Evolutionary conservation across 768 basidiomycete species (phyloP), one percentile per base, ranked within the genome.

Genomic region (Serendipita sp.): DNA sequence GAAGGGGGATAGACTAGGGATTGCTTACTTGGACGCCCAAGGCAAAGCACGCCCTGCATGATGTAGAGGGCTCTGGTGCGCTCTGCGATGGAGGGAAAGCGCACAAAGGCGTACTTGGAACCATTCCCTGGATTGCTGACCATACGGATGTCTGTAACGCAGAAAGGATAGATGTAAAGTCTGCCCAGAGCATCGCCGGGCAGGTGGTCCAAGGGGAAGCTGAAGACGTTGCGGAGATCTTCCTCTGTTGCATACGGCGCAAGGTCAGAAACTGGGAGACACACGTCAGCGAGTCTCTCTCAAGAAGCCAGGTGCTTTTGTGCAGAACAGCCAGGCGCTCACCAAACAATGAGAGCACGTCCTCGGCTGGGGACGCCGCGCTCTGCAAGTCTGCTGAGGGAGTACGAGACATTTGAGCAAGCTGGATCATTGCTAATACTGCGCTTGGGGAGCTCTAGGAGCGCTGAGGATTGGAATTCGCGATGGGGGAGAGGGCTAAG

Each of bases 41-140:
- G 13, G 52, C 52, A 53, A 31, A 53, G 52, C 13, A 53, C 52
- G 52, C 52, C 52, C 31, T 53, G 52, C 52, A 53, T 53, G 52
- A 53, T 53, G 52, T 53, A 53, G 29, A 53, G 52, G 29, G 52
- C 52, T 11, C 52, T 15, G 52, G 52, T 53, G 52, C 52, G 52
- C 31, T 53, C 52, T 31, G 52, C 52, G 52, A 53, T 53, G 15
- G 52, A 53, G 16, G 52, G 52, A 31, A 53, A 53, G 52, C 52
- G 52, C 16, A 53, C 52, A 53, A 53, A 53, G 13, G 52, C 52
- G 31, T 53, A 53, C 52, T 31, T 15, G 29, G 52, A 53, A 31
- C 15, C 29, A 2, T 29, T 31, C 11, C 52, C 52, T 15, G 52
- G 13, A 31, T 29, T 31, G 29, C 15, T 53, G 52, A 53, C 52